phyloP scores from a whole-genome alignment of 192 early-diverging fungal species.

The Gaertneriomyces sp. region DNA sequence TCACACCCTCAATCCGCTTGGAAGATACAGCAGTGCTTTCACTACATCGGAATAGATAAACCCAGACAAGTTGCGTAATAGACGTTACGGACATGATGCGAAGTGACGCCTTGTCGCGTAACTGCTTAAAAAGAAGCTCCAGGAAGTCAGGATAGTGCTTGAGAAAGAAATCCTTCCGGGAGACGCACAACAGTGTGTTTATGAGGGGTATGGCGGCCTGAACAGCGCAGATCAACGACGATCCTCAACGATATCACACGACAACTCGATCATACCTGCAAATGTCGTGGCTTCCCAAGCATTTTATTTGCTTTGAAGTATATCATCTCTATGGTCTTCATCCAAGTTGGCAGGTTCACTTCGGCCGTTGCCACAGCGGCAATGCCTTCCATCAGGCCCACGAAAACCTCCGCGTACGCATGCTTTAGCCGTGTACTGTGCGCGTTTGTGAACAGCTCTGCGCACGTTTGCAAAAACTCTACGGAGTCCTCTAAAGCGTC shows the following conservation, averaged over 20 bases:
- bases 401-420: conserved; percentile 87
- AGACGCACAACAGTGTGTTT: conserved; percentile 87
- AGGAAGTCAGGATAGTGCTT: conserved; percentile 61
- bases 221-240: background rate
- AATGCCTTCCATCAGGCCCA: conserved; percentile 85
- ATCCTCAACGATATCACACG: background rate
- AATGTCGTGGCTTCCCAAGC: conserved; percentile 79
- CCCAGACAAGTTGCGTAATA: conserved; percentile 83
- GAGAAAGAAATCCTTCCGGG: conserved; percentile 82
- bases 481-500: conserved; percentile 90
- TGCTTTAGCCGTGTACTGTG: conserved; percentile 75
- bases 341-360: conserved; percentile 92
- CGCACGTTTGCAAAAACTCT: conserved; percentile 87
- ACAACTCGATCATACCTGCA: conserved; percentile 38
- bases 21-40: conserved; percentile 46
- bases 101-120: conserved; percentile 33
- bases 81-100: conserved; percentile 69
- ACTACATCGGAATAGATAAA: conserved; percentile 85
- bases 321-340: conserved; percentile 86
- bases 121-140: conserved; percentile 39
- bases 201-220: conserved; percentile 80
- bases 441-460: conserved; percentile 81
- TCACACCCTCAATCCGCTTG: conserved; percentile 35
- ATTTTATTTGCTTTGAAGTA: conserved; percentile 87
- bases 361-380: conserved; percentile 78